Evolutionary conservation across 2,329 filamentous ascomycete genomes (phyloP), one percentile per base, ranked within the genome.

Genomic region (Penicillium olsonii): DNA sequence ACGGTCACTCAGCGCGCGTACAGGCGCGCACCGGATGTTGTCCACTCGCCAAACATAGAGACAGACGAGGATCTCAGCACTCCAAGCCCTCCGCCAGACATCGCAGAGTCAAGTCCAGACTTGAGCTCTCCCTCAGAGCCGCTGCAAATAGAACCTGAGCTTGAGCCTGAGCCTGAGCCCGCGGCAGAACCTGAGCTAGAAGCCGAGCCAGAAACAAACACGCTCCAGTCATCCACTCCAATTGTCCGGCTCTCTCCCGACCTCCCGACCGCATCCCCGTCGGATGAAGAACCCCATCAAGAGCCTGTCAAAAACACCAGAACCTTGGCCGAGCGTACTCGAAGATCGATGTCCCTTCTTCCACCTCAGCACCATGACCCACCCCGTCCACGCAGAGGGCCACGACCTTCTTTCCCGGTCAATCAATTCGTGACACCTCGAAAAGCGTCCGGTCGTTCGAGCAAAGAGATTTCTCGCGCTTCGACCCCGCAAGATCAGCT

Each of bases 251-350:
- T 54, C 20, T 44, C 52, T 10, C 50, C 52, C 20, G 45, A 47
- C 15, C 33, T 48, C 40, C 12, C 29, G 5, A n/a, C 29, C 7
- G 29, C 11, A n/a, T 24, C 33, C 8, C 44, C 37, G 14, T n/a
- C 27, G 4, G 52, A 55, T 7, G 38, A 40, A 2, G 26, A 62
- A 56, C 38, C 35, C 43, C 50, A 57, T 0, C 34, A 40, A 19
- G 59, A 60, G 31, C 48, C 56, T 19, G 35, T 65, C 62, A 56
- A 62, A 31, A 46, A 49, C 62, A 62, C 53, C 38, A 49, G 51
- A 48, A 75, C 86, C 0, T 78, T 94, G 0, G 81, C 87, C 4
- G 90, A 95, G 64, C 86, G 91, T 40, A 95, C 92, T 0, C 84
- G 88, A 15, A 78, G 90, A 45, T 91, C 89, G 15, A 92, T 96